These are phyloP conservation scores for Rubroshorea leprosula DNA, from an alignment of 345 rosid genomes.

Conservation along the genomic window DNA sequence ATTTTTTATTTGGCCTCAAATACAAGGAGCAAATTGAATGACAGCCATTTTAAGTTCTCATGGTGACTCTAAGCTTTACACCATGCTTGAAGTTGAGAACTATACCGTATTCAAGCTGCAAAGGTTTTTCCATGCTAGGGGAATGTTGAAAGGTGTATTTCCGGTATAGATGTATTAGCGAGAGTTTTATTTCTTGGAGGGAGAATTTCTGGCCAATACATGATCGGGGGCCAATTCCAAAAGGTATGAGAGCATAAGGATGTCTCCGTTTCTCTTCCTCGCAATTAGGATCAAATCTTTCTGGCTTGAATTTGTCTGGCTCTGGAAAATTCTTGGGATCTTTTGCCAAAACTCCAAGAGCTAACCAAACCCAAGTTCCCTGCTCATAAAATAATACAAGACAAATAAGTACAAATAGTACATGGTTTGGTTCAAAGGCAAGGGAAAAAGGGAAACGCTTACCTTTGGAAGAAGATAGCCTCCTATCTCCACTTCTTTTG, in stretches of 20 bases:
- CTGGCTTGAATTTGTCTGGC: constrained; percentile 79
- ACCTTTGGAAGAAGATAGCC: constrained; percentile 87
- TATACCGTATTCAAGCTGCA: constrained; percentile 69
- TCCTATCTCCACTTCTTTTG: constrained; percentile 72
- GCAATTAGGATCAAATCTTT: constrained; percentile 68
- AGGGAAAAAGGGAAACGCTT: constrained; percentile 8
- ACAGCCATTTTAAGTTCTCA: constrained; percentile 35
- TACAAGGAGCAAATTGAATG: neutral
- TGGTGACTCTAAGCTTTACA: constrained; percentile 58
- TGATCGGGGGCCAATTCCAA: constrained; percentile 89
- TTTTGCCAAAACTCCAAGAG: constrained; percentile 77
- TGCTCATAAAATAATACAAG: constrained; percentile 15
- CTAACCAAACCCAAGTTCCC: constrained; percentile 98
- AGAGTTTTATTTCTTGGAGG: constrained; percentile 70
- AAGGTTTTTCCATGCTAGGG: constrained; percentile 72
- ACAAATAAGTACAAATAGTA: neutral
- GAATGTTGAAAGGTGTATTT: constrained; percentile 64
- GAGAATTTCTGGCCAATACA: constrained; percentile 85
- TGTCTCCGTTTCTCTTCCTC: constrained; percentile 83
- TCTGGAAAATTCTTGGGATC: constrained; percentile 87
- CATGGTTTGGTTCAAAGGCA: neutral
- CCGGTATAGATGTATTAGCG: constrained; percentile 61
- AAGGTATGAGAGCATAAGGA: constrained; percentile 78
- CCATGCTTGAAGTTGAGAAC: constrained; percentile 82
- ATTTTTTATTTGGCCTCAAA: neutral